A percentile compares a stretch with the other conserved stretches of the same genome.
phyloP scores from a whole-genome alignment of 352 stramenopile species.

The Globisporangium lucens region DNA sequence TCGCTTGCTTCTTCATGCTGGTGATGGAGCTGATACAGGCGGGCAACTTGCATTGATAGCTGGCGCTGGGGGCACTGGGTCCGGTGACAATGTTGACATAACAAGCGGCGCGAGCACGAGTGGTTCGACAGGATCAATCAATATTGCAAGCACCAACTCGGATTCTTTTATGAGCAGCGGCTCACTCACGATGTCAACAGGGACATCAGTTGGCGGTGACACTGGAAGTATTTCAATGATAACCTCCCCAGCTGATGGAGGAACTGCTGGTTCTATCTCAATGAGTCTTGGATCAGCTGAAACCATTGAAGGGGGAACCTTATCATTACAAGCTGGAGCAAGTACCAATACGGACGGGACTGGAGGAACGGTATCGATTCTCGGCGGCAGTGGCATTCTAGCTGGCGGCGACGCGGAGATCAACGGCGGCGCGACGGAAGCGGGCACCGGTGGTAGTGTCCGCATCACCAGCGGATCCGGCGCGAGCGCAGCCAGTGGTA shows the following conservation, averaged over 20 bases:
- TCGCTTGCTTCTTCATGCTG: constrained; percentile 18
- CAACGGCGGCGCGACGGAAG: constrained; percentile 22
- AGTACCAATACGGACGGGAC: constrained; percentile 22
- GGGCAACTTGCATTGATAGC: constrained; percentile 20
- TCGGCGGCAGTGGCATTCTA: constrained; percentile 19
- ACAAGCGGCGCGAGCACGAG: constrained; percentile 23
- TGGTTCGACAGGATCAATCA: constrained; percentile 23
- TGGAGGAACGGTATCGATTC: constrained; percentile 23
- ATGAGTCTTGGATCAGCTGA: constrained; percentile 27
- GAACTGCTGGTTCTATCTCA: constrained; percentile 29
- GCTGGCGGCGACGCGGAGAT: constrained; percentile 27
- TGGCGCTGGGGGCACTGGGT: constrained; percentile 16
- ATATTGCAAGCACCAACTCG: constrained; percentile 21
- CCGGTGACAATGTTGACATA: constrained; percentile 23
- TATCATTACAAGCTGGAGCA: constrained; percentile 27
- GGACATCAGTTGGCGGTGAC: constrained; percentile 24
- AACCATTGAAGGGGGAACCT: constrained; percentile 19
- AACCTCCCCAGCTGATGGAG: constrained; percentile 26
- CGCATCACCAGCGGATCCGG: constrained; percentile 28
- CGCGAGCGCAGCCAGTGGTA: constrained; percentile 18
- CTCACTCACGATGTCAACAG: constrained; percentile 28
- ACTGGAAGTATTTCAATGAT: constrained; percentile 30
- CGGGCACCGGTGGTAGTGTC: constrained; percentile 17
- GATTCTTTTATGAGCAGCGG: constrained; percentile 27
- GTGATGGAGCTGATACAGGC: constrained; percentile 15